Evolutionary conservation across 495 filamentous ascomycete species (phyloP).

Genomic region (Talaromyces borbonicus): DNA sequence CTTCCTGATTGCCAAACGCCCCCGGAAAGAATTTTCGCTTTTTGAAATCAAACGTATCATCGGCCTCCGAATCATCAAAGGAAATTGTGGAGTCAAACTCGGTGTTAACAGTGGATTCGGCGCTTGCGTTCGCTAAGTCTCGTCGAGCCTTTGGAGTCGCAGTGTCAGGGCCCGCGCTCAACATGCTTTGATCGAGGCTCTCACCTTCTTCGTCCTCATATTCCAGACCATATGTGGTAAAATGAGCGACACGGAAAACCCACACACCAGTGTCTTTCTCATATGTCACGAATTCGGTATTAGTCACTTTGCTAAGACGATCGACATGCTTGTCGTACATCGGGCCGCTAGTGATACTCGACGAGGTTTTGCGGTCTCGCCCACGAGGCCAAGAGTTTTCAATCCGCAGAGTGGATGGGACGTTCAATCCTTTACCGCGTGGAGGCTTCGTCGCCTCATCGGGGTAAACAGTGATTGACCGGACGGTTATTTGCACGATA

Average conservation of each 20-base stretch:
- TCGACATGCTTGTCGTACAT: slow-evolving; percentile 72
- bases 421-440: slow-evolving; percentile 78
- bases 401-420: slow-evolving; percentile 73
- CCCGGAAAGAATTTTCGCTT: slow-evolving; percentile 64
- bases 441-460: slow-evolving; percentile 64
- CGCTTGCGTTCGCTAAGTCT: slow-evolving; percentile 13
- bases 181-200: slow-evolving; percentile 43
- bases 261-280: slow-evolving; percentile 69
- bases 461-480: slow-evolving; percentile 80
- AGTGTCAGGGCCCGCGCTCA: slow-evolving; percentile 50
- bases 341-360: slow-evolving; percentile 43
- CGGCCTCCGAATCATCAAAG: slow-evolving; percentile 38
- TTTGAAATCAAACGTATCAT: slow-evolving; percentile 75
- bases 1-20: slow-evolving; percentile 56
- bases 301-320: slow-evolving; percentile 61
- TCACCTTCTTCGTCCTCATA: slow-evolving; percentile 61
- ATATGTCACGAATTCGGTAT: slow-evolving; percentile 75
- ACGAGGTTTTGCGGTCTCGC: slow-evolving; percentile 44
- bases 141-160: slow-evolving; percentile 43
- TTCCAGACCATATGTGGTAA: slow-evolving; percentile 88
- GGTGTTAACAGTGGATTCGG: slow-evolving; percentile 29
- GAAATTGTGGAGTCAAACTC: slow-evolving; percentile 38
- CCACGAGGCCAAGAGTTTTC: slow-evolving; percentile 85
- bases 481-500: slow-evolving; percentile 63
- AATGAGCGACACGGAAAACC: slow-evolving; percentile 88